These are phyloP conservation scores for Taphrina flavorubra DNA, from an alignment of 1,139 yeast species.

Conservation along the genomic window DNA sequence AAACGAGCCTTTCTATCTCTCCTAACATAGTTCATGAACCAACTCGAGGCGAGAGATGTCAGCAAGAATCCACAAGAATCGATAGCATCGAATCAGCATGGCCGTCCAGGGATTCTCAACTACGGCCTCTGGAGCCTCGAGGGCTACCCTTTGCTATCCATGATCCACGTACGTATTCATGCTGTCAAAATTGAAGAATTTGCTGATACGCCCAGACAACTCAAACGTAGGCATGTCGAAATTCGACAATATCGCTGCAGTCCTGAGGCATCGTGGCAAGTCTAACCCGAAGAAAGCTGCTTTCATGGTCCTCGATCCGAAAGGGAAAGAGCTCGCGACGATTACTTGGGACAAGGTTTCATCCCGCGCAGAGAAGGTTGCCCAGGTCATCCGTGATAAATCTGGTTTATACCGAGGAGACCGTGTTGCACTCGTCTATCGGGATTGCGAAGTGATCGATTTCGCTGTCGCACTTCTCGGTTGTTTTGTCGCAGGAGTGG, in stretches of 20 bases:
- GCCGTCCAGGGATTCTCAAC: constrained; percentile 25
- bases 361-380: constrained; percentile 81
- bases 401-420: constrained; percentile 77
- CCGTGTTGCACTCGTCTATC: constrained; percentile 81
- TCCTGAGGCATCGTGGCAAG: constrained; percentile 73
- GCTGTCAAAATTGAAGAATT: background rate
- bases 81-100: background rate
- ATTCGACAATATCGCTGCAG: constrained; percentile 69
- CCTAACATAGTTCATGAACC: background rate
- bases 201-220: constrained; percentile 8
- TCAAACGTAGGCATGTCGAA: constrained; percentile 46
- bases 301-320: constrained; percentile 70
- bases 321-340: constrained; percentile 76
- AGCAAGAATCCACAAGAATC: background rate
- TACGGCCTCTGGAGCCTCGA: constrained; percentile 52
- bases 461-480: constrained; percentile 86
- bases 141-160: constrained; percentile 52
- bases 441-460: constrained; percentile 82
- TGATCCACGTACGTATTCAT: constrained; percentile 49
- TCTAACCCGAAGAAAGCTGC: constrained; percentile 73
- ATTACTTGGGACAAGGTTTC: constrained; percentile 92
- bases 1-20: background rate
- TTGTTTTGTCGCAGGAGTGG: constrained; percentile 89
- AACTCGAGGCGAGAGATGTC: background rate
- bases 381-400: constrained; percentile 81